These are phyloP conservation scores for Angomonas ambiguus DNA, from an alignment of 208 protist genomes.

Conservation along the genomic window DNA sequence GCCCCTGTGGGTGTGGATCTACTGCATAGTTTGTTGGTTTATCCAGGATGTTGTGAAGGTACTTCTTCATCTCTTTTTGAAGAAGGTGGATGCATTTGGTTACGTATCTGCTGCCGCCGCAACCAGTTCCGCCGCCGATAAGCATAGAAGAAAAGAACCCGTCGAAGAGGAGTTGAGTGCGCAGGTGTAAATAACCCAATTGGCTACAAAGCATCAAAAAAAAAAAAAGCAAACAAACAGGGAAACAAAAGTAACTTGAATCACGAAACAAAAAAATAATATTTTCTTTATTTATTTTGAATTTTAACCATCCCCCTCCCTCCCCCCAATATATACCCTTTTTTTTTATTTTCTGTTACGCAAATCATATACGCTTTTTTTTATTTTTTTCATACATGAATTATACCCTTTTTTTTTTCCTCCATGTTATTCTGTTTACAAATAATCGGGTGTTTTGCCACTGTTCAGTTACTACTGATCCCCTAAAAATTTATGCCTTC, in stretches of 20 bases:
- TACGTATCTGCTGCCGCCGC: slow-evolving; percentile 36
- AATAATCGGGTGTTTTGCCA: slow-evolving; percentile 5
- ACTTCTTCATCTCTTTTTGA: slow-evolving; percentile 47
- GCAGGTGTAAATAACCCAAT: too few relatives aligned
- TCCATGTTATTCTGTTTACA: neutral
- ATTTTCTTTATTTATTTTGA: neutral
- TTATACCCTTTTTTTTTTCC: neutral
- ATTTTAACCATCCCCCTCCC: too few relatives aligned
- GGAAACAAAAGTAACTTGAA: neutral
- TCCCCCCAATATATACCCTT: too few relatives aligned
- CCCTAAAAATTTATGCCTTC: neutral
- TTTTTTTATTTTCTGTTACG: too few relatives aligned
- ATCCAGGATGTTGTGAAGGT: slow-evolving; percentile 83
- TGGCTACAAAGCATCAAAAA: neutral
- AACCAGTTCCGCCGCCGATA: slow-evolving; percentile 10
- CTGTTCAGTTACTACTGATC: neutral
- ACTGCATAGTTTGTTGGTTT: slow-evolving; percentile 87
- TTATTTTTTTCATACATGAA: too few relatives aligned
- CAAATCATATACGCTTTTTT: too few relatives aligned
- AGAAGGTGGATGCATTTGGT: slow-evolving; percentile 59
- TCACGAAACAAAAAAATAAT: neutral
- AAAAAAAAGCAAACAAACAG: neutral
- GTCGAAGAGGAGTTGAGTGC: neutral
- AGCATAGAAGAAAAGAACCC: neutral
- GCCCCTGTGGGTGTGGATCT: slow-evolving; percentile 86